Evolutionary conservation across 108 stramenopile genomes (phyloP).

Genomic region (Aurantiochytrium sp.): DNA sequence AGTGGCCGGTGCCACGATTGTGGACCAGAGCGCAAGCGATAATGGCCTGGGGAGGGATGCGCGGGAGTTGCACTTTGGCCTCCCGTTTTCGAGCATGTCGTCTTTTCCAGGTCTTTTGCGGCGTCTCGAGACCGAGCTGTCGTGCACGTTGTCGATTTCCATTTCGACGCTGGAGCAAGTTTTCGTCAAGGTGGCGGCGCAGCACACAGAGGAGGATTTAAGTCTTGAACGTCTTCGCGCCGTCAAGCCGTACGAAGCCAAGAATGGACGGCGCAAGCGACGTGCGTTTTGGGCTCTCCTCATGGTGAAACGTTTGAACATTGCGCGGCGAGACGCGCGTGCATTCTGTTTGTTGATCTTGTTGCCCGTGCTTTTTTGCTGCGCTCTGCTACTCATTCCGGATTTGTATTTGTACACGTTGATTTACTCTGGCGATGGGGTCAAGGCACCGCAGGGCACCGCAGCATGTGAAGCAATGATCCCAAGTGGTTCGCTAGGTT

Average conservation of each 20-base stretch:
- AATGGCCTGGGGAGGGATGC: not conserved
- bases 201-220: not conserved
- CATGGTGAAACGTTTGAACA: conserved; percentile 41
- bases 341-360: conserved; percentile 41
- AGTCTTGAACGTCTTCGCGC: not conserved
- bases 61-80: not conserved
- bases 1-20: not conserved
- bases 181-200: conserved; percentile 32
- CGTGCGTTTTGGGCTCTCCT: conserved; percentile 46
- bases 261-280: not conserved
- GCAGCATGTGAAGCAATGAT: not conserved
- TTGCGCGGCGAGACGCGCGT: conserved; percentile 39
- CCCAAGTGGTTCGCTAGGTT: not conserved
- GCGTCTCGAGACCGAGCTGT: not conserved
- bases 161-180: conserved; percentile 47
- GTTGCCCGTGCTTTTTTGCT: conserved; percentile 46
- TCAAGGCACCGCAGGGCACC: not conserved
- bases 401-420: not conserved
- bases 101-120: not conserved
- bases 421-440: not conserved
- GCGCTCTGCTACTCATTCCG: conserved; percentile 44
- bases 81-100: conserved; percentile 5
- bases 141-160: conserved; percentile 28
- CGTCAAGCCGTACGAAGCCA: not conserved
- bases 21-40: not conserved